A percentile compares a stretch with the other conserved stretches of the same genome.
These are phyloP conservation scores for Athelia psychrophila DNA, from an alignment of 1,284 basidiomycete genomes.

Conservation along the genomic window DNA sequence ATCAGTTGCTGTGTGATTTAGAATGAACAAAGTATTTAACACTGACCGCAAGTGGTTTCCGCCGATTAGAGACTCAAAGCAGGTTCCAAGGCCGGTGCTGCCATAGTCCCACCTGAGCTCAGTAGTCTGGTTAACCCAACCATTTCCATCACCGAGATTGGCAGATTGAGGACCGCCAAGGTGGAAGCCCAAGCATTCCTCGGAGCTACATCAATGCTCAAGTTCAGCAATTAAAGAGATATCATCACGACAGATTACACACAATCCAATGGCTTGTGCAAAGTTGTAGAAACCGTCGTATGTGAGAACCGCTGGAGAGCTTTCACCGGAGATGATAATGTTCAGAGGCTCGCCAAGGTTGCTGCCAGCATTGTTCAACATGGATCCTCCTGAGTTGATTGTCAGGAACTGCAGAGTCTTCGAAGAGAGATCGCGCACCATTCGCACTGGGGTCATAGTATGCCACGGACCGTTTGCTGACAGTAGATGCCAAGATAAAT, in stretches of 20 bases:
- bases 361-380: constrained; percentile 43
- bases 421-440: constrained; percentile 13
- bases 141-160: constrained; percentile 55
- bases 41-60: constrained; percentile 61
- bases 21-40: neutral
- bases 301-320: constrained; percentile 54
- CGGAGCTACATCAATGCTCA: constrained; percentile 39
- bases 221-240: neutral
- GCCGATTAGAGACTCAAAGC: constrained; percentile 59
- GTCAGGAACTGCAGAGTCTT: too few relatives aligned
- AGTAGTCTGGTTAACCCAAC: constrained; percentile 38
- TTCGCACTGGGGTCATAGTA: constrained; percentile 41
- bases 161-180: constrained; percentile 56
- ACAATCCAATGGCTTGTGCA: constrained; percentile 62
- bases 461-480: constrained; percentile 19
- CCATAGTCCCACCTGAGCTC: constrained; percentile 65
- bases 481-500: neutral
- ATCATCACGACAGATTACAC: constrained; percentile 14
- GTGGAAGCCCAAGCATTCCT: constrained; percentile 63
- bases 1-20: neutral
- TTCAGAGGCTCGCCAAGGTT: constrained; percentile 61
- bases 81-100: constrained; percentile 48
- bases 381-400: constrained; percentile 38
- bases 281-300: constrained; percentile 56
- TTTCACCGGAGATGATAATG: constrained; percentile 56